Evolutionary conservation across 768 basidiomycete species (phyloP).

Genomic region (Agrocybe pediades): DNA sequence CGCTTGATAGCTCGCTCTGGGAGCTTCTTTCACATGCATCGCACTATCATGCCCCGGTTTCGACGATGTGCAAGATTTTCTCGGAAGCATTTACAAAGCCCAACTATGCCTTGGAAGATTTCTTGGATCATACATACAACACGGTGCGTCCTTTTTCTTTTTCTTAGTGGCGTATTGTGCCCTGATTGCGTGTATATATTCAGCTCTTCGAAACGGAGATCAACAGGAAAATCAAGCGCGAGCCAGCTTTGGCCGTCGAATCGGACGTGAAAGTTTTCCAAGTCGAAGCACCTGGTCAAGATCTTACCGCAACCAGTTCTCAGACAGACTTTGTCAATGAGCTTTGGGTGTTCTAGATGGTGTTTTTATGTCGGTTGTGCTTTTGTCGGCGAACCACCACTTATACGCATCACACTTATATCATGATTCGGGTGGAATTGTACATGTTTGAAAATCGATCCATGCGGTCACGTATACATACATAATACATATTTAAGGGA

Average conservation of each 20-base stretch:
- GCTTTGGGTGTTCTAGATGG: constrained; percentile 11
- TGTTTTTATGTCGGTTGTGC: not conserved
- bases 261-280: constrained; percentile 31
- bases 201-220: constrained; percentile 89
- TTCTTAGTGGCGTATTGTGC: not conserved
- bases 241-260: constrained; percentile 60
- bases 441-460: no score
- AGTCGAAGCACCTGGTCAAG: constrained; percentile 1
- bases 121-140: constrained; percentile 89
- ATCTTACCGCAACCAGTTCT: not conserved
- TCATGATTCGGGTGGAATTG: no score
- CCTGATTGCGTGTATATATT: not conserved
- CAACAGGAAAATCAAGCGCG: constrained; percentile 77
- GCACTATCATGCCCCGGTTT: constrained; percentile 88
- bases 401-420: not conserved
- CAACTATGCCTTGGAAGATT: constrained; percentile 89
- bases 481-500: not conserved
- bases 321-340: constrained; percentile 12
- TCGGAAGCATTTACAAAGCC: constrained; percentile 94
- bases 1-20: constrained; percentile 90
- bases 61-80: constrained; percentile 86
- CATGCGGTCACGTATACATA: no score
- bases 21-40: constrained; percentile 77
- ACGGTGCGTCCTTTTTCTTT: constrained; percentile 49
- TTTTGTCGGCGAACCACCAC: not conserved